phyloP scores from a whole-genome alignment of 805 yeast species.

The Schwanniomyces yamadae region DNA sequence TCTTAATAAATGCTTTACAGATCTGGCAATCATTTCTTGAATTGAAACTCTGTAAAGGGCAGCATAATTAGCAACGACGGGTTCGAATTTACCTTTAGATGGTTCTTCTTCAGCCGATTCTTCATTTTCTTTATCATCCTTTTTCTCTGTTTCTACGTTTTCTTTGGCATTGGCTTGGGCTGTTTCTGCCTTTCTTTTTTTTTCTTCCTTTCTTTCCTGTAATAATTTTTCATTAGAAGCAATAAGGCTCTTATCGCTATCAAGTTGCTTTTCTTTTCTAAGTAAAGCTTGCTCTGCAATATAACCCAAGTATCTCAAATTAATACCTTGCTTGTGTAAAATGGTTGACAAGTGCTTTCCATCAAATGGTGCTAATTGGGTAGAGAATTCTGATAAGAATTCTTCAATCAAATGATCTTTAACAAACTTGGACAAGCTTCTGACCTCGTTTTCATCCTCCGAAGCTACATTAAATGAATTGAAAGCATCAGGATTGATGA shows the following conservation, averaged over 20 bases:
- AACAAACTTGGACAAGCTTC: constrained; percentile 67
- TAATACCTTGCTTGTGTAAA: constrained; percentile 82
- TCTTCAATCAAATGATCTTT: constrained; percentile 58
- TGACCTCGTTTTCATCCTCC: constrained; percentile 62
- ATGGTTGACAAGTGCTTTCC: constrained; percentile 69
- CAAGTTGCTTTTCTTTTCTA: constrained; percentile 17
- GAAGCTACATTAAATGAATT: constrained; percentile 39
- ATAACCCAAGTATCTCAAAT: constrained; percentile 80
- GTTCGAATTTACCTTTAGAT: constrained; percentile 41
- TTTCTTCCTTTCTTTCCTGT: constrained; percentile 23
- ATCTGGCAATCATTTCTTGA: constrained; percentile 78
- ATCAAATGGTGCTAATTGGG: constrained; percentile 70
- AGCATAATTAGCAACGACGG: constrained; percentile 41
- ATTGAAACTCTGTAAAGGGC: constrained; percentile 49
- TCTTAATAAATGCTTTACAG: constrained; percentile 72
- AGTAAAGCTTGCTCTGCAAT: constrained; percentile 42
- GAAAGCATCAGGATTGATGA: constrained; percentile 81
- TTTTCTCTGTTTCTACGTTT: constrained; percentile 21
- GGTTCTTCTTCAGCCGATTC: constrained; percentile 28
- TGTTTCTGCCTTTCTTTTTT: constrained; percentile 26
- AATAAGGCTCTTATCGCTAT: constrained; percentile 16
- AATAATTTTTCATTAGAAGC: constrained; percentile 24
- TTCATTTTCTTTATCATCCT: constrained; percentile 24
- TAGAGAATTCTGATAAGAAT: constrained; percentile 54
- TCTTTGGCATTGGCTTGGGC: constrained; percentile 13